These are phyloP conservation scores for Emergomyces pasteurianus DNA, from an alignment of 2,329 filamentous ascomycete genomes.

Conservation along the genomic window DNA sequence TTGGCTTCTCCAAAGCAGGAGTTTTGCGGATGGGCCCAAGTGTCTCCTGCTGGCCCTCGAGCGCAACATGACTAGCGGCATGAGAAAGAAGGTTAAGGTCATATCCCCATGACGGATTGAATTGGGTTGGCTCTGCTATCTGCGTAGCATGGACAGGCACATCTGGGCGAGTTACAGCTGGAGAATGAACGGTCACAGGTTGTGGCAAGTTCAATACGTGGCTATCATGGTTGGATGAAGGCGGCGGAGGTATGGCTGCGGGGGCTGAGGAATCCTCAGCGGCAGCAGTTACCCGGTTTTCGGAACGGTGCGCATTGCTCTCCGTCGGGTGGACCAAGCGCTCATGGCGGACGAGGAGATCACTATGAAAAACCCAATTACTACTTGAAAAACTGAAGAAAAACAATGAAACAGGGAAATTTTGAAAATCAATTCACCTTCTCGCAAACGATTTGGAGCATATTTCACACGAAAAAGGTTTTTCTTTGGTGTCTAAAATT, in stretches of 20 bases:
- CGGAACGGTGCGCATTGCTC: constrained; percentile 24
- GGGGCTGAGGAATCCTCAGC: constrained; percentile 24
- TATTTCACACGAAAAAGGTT: constrained; percentile 39
- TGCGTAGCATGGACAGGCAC: constrained; percentile 27
- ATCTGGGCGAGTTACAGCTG: constrained; percentile 22
- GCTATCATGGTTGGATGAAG: constrained; percentile 28
- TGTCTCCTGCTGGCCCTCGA: constrained; percentile 34
- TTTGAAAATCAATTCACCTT: constrained; percentile 22
- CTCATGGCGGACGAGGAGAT: constrained; percentile 39
- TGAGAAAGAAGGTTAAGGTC: constrained; percentile 38
- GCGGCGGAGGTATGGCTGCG: constrained; percentile 23
- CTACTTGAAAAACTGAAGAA: constrained; percentile 8
- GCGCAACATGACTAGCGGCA: constrained; percentile 38
- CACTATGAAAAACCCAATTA: constrained; percentile 18
- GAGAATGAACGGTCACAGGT: constrained; percentile 30
- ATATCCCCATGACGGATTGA: constrained; percentile 41
- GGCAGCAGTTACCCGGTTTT: constrained; percentile 21
- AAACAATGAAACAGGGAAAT: background rate
- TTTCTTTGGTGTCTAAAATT: constrained; percentile 36
- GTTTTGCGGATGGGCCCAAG: constrained; percentile 27
- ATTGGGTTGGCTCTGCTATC: constrained; percentile 33
- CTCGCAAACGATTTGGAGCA: constrained; percentile 39
- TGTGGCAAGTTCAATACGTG: constrained; percentile 36
- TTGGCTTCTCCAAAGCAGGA: constrained; percentile 24
- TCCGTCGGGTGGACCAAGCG: constrained; percentile 37